Percentiles rank a stretch among this genome's conserved stretches.
Conservation (phyloP, 31 red algal species). For the Bonnemaisonia californica region DNA sequence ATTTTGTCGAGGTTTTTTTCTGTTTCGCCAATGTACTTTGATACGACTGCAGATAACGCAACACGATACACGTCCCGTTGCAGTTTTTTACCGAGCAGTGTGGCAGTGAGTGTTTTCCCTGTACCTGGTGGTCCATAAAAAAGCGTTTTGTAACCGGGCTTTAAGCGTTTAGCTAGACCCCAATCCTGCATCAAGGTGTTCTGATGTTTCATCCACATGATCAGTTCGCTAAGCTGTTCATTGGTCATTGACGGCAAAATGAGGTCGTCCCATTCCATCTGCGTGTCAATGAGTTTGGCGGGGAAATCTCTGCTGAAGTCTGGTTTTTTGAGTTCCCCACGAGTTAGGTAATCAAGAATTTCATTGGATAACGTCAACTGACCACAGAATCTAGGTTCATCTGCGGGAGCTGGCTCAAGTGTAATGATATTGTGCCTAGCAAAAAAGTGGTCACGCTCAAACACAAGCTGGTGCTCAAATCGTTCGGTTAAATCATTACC, state of each 20-base stretch:
- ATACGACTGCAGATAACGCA: not conserved
- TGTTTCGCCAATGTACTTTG: slow-evolving; percentile 6
- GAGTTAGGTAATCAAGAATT: no score
- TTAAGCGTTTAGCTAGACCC: not conserved
- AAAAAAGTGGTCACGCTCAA: no score
- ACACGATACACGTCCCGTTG: not conserved
- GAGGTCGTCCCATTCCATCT: not conserved
- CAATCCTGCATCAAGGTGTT: not conserved
- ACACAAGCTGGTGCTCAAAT: no score
- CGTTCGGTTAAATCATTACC: no score
- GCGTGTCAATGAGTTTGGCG: not conserved
- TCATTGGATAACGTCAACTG: no score
- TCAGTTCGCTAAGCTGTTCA: not conserved
- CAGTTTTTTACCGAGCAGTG: not conserved
- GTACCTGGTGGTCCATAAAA: slow-evolving; percentile 9
- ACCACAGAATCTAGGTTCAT: no score
- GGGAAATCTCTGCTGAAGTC: no score
- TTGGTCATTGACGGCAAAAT: not conserved
- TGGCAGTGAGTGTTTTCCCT: slow-evolving; percentile 1
- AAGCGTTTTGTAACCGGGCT: not conserved
- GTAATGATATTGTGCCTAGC: no score
- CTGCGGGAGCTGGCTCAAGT: no score
- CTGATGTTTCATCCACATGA: not conserved
- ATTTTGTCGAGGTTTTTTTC: slow-evolving; percentile 3
- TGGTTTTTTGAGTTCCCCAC: no score